Conservation (phyloP, 176 grass and related monocot species). For the Carex parvula region DNA sequence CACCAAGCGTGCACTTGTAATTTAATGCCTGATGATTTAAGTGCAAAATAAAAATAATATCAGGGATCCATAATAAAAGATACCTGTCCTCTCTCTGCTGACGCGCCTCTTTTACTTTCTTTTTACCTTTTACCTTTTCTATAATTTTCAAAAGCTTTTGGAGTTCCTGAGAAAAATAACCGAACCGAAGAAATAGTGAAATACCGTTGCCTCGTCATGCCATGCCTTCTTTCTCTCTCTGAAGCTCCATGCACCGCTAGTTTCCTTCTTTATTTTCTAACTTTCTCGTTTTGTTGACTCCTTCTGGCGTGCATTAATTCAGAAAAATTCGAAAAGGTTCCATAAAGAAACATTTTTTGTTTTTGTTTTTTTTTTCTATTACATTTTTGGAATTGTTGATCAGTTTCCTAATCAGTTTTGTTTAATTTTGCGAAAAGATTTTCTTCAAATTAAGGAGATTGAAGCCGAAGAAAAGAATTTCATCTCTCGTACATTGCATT, state of each 20-base stretch:
- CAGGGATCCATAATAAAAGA: too few relatives aligned
- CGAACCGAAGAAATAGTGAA: background rate
- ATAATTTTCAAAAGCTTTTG: background rate
- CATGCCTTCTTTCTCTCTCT: background rate
- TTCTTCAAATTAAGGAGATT: background rate
- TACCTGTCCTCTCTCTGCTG: background rate
- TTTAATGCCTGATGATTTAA: too few relatives aligned
- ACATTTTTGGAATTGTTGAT: background rate
- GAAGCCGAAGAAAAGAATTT: background rate
- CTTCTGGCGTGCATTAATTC: background rate
- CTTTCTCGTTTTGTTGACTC: background rate
- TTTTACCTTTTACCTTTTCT: background rate
- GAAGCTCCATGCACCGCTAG: conserved; percentile 2
- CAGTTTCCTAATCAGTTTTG: background rate
- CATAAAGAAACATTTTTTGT: background rate
- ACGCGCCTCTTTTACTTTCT: conserved; percentile 19
- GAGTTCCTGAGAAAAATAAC: background rate
- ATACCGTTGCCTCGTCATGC: background rate
- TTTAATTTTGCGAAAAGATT: background rate
- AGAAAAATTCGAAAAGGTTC: conserved; percentile 14
- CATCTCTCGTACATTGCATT: background rate
- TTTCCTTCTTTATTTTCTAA: background rate
- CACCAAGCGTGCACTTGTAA: too few relatives aligned
- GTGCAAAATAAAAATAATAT: too few relatives aligned
- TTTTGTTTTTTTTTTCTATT: background rate